Evolutionary conservation across 495 filamentous ascomycete genomes (phyloP), one percentile per base, ranked within the genome.

Genomic region (Letharia columbiana): DNA sequence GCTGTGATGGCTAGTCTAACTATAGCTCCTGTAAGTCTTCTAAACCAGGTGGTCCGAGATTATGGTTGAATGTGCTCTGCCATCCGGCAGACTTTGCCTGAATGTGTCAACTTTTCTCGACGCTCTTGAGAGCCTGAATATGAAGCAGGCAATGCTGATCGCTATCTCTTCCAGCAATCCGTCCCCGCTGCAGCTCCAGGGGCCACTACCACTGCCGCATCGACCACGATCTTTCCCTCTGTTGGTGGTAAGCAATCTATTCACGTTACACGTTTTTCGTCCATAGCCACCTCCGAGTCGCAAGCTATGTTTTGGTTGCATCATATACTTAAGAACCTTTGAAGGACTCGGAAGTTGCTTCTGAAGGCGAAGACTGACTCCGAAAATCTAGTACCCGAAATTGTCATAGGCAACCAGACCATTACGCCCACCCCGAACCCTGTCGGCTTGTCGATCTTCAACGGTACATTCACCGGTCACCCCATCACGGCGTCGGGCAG

Each of bases 361-460:
- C 1, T 57, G 17, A 37, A 57, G 18, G 6, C 9, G 1, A 20
- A 37, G 31, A 17, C 33, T 57, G 17, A 57, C 17, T 18, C 8
- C 54, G 3, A 57, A 35, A 20, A 37, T 20, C 33, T 33, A 57
- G 68, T 47, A 7, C 68, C 70, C 2, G 18, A 65, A 28, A 72
- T 72, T 52, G 68, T 72, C 31, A 70, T 72, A 45, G 70, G 68
- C 18, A 67, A 67, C 52, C 41, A 35, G 37, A 72, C 70, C 6
- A 42, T 72, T 42, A 70, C 68, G 11, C 70, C 70, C 10, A 61
- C 31, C 10, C 8, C 62, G 11, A 66, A 64, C 41, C 70, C 70
- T 7, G 52, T 72, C 39, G 66, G 35, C 33, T 61, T 72, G 23
- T 56, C 70, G 13, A 42, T 70, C 15, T 60, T 50, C 39, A 68